Evolutionary conservation across 352 stramenopile genomes (phyloP), one percentile per base, ranked within the genome.

Genomic region (Aphanomyces invadans): DNA sequence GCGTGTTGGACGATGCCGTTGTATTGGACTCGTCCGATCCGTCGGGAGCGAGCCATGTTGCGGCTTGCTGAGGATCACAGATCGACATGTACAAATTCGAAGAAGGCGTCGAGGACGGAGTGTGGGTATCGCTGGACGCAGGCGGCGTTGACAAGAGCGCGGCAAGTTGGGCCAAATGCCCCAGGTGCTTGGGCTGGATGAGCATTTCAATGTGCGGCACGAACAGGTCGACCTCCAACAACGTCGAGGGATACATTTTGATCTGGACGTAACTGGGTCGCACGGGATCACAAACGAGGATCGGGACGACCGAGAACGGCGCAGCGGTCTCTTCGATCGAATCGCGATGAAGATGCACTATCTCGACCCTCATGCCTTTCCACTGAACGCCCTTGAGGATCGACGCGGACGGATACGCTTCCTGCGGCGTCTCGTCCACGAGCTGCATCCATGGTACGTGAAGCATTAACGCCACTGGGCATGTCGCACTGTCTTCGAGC

Each of bases 301-400:
- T 89, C 25, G 83, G 76, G 52, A 65, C 38, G 29, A 65, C 59
- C 86, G 80, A 42, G 79, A 65, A 17, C 83, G 73, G 69, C 65
- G 45, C 38, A 4, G 73, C 71, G 0, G 71, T 65, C 1, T 86
- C 74, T 5, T 78, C 80, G 10, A 92, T 52, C 4, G 42, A 42
- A 26, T 65, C 59, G 17, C 59, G 32, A 51, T 65, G 36, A 19
- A 65, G 12, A 53, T 65, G 66, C 48, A 87, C 68, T 36, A 95
- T 74, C 69, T 92, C 83, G 76, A 95, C 89, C 33, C 81, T 90
- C 26, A 91, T 76, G 10, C 84, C 86, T 15, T 81, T 76, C 48
- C 92, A 92, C 64, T 91, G 91, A 46, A 95, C 88, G 0, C 86
- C 86, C 69, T 92, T 92, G 60, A 93, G 44, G 1, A 81, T 36